Evolutionary conservation across 768 basidiomycete genomes (phyloP).

Genomic region (Phylloporus sp.): DNA sequence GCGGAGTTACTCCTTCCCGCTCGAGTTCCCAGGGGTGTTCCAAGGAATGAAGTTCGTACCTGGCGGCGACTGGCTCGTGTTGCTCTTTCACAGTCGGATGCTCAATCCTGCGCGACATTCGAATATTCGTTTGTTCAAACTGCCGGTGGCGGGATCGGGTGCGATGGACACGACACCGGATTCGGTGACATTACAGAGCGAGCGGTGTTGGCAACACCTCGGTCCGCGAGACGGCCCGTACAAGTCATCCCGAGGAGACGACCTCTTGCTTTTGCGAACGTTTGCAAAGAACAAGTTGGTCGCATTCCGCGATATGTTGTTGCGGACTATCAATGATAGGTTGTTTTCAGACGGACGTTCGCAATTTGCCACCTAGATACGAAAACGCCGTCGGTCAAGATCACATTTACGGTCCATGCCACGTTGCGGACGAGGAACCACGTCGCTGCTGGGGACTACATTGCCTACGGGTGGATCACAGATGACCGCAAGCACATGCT

Average conservation of each 20-base stretch:
- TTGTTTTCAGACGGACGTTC: slow-evolving; percentile 16
- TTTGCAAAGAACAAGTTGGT: slow-evolving; percentile 25
- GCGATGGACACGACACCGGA: background rate
- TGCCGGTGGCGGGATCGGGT: slow-evolving; percentile 5
- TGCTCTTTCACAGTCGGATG: slow-evolving; percentile 29
- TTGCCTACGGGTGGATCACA: slow-evolving; percentile 29
- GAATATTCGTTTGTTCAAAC: slow-evolving; percentile 27
- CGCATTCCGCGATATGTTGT: background rate
- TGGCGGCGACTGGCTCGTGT: slow-evolving; percentile 27
- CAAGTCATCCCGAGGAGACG: slow-evolving; percentile 28
- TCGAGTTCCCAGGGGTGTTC: slow-evolving; percentile 28
- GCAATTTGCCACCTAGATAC: slow-evolving; percentile 27
- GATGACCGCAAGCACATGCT: slow-evolving; percentile 26
- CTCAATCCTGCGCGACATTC: slow-evolving; percentile 28
- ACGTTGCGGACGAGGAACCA: slow-evolving; percentile 22
- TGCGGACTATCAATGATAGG: background rate
- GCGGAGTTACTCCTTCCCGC: slow-evolving; percentile 24
- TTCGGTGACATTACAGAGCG: slow-evolving; percentile 28
- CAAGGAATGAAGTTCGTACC: slow-evolving; percentile 30
- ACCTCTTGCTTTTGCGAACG: slow-evolving; percentile 27
- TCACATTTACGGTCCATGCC: slow-evolving; percentile 25
- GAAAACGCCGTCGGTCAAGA: slow-evolving; percentile 22
- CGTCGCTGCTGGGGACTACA: slow-evolving; percentile 20
- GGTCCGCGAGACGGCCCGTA: slow-evolving; percentile 25
- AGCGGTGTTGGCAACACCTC: slow-evolving; percentile 26